Percentiles rank a stretch among this genome's conserved stretches.
Conservation (phyloP, 2,329 filamentous ascomycete species). For the Fusarium sp. region DNA sequence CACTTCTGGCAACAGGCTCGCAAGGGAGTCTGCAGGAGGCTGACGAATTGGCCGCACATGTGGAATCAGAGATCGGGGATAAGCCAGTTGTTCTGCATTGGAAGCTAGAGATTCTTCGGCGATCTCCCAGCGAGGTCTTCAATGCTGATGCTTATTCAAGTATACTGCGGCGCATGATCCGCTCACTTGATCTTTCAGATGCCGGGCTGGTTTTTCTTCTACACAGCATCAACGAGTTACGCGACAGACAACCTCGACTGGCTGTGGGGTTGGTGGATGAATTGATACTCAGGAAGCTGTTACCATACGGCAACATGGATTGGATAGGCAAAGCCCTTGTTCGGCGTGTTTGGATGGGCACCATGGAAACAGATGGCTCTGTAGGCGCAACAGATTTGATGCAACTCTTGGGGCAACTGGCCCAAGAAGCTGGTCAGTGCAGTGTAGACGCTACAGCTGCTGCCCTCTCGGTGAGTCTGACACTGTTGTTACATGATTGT, state of each 20-base stretch:
- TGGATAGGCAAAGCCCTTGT: slow-evolving; percentile 78
- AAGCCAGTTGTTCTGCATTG: slow-evolving; percentile 73
- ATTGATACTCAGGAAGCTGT: slow-evolving; percentile 67
- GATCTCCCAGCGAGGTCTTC: slow-evolving; percentile 56
- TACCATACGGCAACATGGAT: slow-evolving; percentile 56
- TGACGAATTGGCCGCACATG: slow-evolving; percentile 63
- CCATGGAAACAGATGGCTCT: slow-evolving; percentile 53
- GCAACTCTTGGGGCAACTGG: slow-evolving; percentile 48
- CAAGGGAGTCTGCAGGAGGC: slow-evolving; percentile 60
- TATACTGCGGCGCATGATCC: slow-evolving; percentile 70
- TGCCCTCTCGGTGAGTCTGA: slow-evolving; percentile 67
- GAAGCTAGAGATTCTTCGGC: slow-evolving; percentile 71
- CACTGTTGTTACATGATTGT: background rate
- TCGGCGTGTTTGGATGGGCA: slow-evolving; percentile 72
- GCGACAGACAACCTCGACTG: slow-evolving; percentile 59
- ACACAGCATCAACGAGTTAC: slow-evolving; percentile 72
- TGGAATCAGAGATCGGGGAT: slow-evolving; percentile 70
- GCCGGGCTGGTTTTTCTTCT: slow-evolving; percentile 72
- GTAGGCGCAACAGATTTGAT: slow-evolving; percentile 38
- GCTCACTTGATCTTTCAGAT: slow-evolving; percentile 66
- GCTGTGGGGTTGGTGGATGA: slow-evolving; percentile 66
- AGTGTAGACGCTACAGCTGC: slow-evolving; percentile 70
- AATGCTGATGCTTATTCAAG: slow-evolving; percentile 58
- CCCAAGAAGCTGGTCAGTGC: slow-evolving; percentile 52
- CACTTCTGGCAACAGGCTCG: slow-evolving; percentile 59